A percentile compares a stretch with the other conserved stretches of the same genome.
Evolutionary conservation across 176 grass and related monocot genomes (phyloP).

Genomic region (Oryza meridionalis): DNA sequence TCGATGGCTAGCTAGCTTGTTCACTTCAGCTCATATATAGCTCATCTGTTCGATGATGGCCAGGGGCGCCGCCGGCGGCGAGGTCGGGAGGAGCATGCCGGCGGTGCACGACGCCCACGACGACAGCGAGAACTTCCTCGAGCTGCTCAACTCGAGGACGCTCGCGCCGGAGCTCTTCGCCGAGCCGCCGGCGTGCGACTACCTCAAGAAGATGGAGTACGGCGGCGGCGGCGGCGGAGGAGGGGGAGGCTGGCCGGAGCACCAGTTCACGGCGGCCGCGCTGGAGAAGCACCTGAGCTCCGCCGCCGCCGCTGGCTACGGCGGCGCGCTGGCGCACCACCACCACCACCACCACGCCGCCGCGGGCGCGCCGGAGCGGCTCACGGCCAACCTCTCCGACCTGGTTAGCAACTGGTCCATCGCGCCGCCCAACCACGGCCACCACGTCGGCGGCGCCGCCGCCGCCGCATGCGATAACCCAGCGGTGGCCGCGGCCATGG

Average conservation of each 20-base stretch:
- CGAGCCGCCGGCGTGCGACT: conserved; percentile 74
- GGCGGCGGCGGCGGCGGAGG: background rate
- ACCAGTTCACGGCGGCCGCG: conserved; percentile 42
- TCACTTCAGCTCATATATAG: background rate
- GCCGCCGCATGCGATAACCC: conserved; percentile 37
- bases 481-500: conserved; percentile 12
- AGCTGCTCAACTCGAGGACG: conserved; percentile 69
- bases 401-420: conserved; percentile 90
- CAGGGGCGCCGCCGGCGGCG: conserved; percentile 57
- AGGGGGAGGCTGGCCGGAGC: conserved; percentile 40
- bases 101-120: conserved; percentile 51
- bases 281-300: conserved; percentile 53
- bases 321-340: conserved; percentile 24
- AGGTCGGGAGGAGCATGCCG: conserved; percentile 56
- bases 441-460: conserved; percentile 28
- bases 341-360: conserved; percentile 16
- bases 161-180: conserved; percentile 63
- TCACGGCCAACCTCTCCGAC: conserved; percentile 72
- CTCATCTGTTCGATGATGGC: background rate
- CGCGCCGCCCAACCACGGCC: conserved; percentile 56
- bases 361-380: conserved; percentile 26
- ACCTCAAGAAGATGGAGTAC: conserved; percentile 89
- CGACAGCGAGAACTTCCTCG: conserved; percentile 72
- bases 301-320: conserved; percentile 7
- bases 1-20: background rate